Conservation (phyloP, 2,329 filamentous ascomycete species). For the Mariannaea elegans region DNA sequence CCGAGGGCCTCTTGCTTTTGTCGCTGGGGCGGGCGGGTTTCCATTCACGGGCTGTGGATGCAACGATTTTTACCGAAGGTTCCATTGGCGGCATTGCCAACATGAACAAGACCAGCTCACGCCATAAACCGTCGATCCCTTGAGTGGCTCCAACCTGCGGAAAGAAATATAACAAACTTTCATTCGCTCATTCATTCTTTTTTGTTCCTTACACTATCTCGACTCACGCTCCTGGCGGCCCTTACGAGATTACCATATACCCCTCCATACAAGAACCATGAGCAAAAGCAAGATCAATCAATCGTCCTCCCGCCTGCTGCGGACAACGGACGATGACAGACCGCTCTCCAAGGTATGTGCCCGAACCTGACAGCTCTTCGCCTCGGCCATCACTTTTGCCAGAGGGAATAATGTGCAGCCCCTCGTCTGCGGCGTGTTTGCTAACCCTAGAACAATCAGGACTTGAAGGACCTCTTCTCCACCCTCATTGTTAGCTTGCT, state of each 20-base stretch:
- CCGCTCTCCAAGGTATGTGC: slow-evolving; percentile 87
- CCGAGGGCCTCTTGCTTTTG: not conserved
- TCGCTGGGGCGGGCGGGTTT: not conserved
- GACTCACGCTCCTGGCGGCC: not conserved
- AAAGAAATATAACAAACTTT: not conserved
- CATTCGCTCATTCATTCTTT: too few species aligned
- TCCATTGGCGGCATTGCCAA: not conserved
- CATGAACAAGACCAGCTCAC: not conserved
- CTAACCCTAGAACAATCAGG: slow-evolving; percentile 58
- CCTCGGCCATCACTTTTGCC: too few species aligned
- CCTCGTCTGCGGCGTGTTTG: not conserved
- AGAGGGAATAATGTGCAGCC: too few species aligned
- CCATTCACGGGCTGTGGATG: too few species aligned
- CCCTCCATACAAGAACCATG: not conserved
- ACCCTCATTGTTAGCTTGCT: slow-evolving; percentile 91
- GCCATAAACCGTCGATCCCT: not conserved
- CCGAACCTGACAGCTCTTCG: not conserved
- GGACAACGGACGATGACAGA: slow-evolving; percentile 96
- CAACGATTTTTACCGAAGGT: not conserved
- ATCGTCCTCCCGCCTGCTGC: slow-evolving; percentile 91
- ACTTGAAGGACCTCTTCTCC: slow-evolving; percentile 96
- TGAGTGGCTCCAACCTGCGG: not conserved
- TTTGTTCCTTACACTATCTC: not conserved
- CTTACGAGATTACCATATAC: not conserved
- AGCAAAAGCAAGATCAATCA: slow-evolving; percentile 55